A percentile compares a stretch with the other conserved stretches of the same genome.
Evolutionary conservation across 345 rosid genomes (phyloP).

Genomic region (Aquilaria sinensis): DNA sequence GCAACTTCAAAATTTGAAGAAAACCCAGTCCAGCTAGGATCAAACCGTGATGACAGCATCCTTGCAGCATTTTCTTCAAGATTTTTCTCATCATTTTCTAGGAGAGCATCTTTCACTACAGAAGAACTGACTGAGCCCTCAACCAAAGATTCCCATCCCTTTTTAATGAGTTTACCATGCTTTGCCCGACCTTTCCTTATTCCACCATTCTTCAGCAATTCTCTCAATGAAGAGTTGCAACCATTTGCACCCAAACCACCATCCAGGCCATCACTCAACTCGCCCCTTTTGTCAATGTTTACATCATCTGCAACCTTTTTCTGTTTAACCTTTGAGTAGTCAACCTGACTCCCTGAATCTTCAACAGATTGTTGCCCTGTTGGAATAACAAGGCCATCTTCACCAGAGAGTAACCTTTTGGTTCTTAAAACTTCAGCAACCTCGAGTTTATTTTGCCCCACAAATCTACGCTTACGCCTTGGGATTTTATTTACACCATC

Average conservation of each 20-base stretch:
- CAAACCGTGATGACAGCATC: slow-evolving; percentile 91
- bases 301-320: slow-evolving; percentile 24
- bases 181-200: slow-evolving; percentile 33
- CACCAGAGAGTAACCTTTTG: slow-evolving; percentile 23
- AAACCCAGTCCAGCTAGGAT: slow-evolving; percentile 76
- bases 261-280: slow-evolving; percentile 23
- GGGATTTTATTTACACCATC: slow-evolving; percentile 48
- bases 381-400: slow-evolving; percentile 28
- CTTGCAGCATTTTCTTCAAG: slow-evolving; percentile 92
- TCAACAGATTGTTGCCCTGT: slow-evolving; percentile 24
- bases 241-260: slow-evolving; percentile 23
- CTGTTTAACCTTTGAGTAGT: slow-evolving; percentile 27
- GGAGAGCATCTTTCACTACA: slow-evolving; percentile 26
- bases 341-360: slow-evolving; percentile 27
- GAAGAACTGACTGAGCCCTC: slow-evolving; percentile 25
- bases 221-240: slow-evolving; percentile 24
- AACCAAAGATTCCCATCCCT: slow-evolving; percentile 31
- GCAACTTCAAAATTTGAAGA: slow-evolving; percentile 41
- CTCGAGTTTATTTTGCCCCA: slow-evolving; percentile 60
- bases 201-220: slow-evolving; percentile 36
- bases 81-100: slow-evolving; percentile 73
- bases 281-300: slow-evolving; percentile 24
- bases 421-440: slow-evolving; percentile 29
- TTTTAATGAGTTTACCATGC: slow-evolving; percentile 16
- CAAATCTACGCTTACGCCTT: slow-evolving; percentile 66